Conservation (phyloP, 2,329 filamentous ascomycete species). For the Anthostomella pinea region DNA sequence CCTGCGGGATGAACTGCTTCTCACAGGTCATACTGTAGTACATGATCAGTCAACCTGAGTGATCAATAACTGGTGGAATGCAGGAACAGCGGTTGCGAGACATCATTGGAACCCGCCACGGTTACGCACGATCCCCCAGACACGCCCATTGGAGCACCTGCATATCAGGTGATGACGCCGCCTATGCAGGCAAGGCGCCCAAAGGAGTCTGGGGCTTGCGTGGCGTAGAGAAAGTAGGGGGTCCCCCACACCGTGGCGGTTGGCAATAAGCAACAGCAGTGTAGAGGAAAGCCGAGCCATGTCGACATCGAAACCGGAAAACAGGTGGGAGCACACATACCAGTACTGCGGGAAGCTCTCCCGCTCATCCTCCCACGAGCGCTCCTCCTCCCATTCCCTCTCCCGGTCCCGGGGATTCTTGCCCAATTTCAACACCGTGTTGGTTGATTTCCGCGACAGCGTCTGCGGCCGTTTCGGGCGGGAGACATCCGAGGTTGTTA, state of each 20-base stretch:
- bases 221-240: constrained; percentile 11
- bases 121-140: constrained; percentile 14
- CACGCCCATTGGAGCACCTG: constrained; percentile 17
- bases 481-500: constrained; percentile 43
- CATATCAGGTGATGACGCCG: constrained; percentile 27
- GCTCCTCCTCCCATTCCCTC: constrained; percentile 47
- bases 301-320: constrained; percentile 7
- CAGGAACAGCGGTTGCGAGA: constrained; percentile 29
- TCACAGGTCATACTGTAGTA: constrained; percentile 60
- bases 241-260: constrained; percentile 23
- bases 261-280: constrained; percentile 6
- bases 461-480: constrained; percentile 47
- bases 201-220: constrained; percentile 15
- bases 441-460: constrained; percentile 42
- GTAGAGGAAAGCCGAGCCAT: too few species aligned
- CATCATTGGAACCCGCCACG: constrained; percentile 8
- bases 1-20: constrained; percentile 60
- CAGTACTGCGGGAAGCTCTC: constrained; percentile 65
- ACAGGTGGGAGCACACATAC: constrained; percentile 42
- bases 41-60: constrained; percentile 26
- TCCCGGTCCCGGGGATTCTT: constrained; percentile 51
- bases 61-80: constrained; percentile 21
- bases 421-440: constrained; percentile 45
- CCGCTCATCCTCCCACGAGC: constrained; percentile 53
- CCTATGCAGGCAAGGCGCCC: constrained; percentile 15